Evolutionary conservation across 2,329 filamentous ascomycete species (phyloP), one percentile per base, ranked within the genome.

Genomic region (Coniochaeta hoffmannii): DNA sequence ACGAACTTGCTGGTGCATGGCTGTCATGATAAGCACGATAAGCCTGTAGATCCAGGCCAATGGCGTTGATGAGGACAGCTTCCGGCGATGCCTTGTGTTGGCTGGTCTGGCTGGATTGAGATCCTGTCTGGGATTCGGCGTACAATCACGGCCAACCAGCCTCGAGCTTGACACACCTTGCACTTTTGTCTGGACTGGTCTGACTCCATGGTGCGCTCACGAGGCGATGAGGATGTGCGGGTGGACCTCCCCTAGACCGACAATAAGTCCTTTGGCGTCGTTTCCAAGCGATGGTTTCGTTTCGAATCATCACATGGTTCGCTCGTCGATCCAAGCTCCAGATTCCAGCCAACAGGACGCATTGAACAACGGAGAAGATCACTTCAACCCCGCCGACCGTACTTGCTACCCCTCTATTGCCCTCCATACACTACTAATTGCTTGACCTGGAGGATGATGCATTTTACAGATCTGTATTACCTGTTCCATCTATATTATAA

Each of bases 1-100:
- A 41, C 36, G 17, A 22, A 41, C 36, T 41, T n/a, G 4, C 22
- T n/a, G 12, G 36, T 22, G 36, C 36, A 22, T n/a, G 10, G 24
- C 19, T 51, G 28, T 22, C 49, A n/a, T 51, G 49, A 51, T 51
- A 53, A 53, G 50, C 12, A 3, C 51, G 58, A 60, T 58, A 60
- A 60, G 56, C 46, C 49, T 24, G 24, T 30, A 17, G n/a, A 36
- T 22, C 32, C 51, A 49, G 55, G 35, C 57, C 57, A 59, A 59
- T 59, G 44, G 53, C 17, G 54, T 36, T 2, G 34, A 56, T 57
- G 44, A 56, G 50, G 56, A 46, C 34, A n/a, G n/a, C n/a, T n/a
- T n/a, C n/a, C n/a, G n/a, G n/a, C n/a, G n/a, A n/a, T n/a, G n/a
- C n/a, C n/a, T n/a, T n/a, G n/a, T n/a, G n/a, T 28, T 15, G 28